Conservation (phyloP, 164 flowering plant species). For the Chimonanthus praecox region DNA sequence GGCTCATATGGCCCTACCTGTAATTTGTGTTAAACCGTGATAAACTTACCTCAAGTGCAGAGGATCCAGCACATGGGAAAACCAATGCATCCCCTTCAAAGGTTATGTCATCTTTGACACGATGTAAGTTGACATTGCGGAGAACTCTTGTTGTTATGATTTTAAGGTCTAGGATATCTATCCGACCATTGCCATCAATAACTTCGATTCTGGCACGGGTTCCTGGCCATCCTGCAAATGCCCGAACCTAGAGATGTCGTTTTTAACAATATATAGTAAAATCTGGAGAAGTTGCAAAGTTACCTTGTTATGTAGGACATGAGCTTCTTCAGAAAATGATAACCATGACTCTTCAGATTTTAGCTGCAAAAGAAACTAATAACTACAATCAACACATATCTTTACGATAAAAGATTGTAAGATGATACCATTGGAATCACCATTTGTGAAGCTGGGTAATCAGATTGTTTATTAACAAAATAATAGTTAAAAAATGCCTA, state of each 20-base stretch:
- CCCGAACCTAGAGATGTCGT: slow-evolving; percentile 76
- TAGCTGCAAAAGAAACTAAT: slow-evolving; percentile 41
- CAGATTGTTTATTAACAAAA: too few relatives aligned
- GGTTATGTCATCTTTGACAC: slow-evolving; percentile 35
- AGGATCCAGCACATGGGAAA: slow-evolving; percentile 63
- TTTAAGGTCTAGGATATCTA: slow-evolving; percentile 53
- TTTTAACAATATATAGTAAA: slow-evolving; percentile 9
- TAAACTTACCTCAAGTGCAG: slow-evolving; percentile 63
- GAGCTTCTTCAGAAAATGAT: slow-evolving; percentile 71
- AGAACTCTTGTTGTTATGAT: slow-evolving; percentile 70
- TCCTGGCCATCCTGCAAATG: slow-evolving; percentile 99
- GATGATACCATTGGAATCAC: too few relatives aligned
- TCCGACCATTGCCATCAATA: slow-evolving; percentile 31
- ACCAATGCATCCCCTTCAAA: slow-evolving; percentile 53
- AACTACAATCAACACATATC: not conserved
- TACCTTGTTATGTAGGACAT: slow-evolving; percentile 79
- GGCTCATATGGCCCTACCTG: not conserved
- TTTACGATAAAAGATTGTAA: too few relatives aligned
- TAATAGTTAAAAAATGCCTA: too few relatives aligned
- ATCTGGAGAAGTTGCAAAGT: slow-evolving; percentile 7
- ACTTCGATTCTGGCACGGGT: slow-evolving; percentile 64
- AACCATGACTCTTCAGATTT: slow-evolving; percentile 86
- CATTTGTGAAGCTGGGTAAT: too few relatives aligned
- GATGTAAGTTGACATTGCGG: slow-evolving; percentile 4
- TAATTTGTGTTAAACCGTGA: not conserved